These are phyloP conservation scores for Dillenia suffruticosa DNA, from an alignment of 164 flowering plant genomes.

Conservation along the genomic window DNA sequence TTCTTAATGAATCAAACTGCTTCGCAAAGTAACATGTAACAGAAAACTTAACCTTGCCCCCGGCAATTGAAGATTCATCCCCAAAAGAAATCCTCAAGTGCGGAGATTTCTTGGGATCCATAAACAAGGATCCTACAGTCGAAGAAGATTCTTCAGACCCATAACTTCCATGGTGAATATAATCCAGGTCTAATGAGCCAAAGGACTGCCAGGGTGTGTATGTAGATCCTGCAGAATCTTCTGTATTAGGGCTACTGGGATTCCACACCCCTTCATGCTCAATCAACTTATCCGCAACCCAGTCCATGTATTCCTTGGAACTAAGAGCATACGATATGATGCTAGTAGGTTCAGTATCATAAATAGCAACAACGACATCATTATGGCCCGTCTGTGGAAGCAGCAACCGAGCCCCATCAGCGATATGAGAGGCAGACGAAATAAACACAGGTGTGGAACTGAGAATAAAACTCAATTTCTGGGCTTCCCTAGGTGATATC, in stretches of 20 bases:
- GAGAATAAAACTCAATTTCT: slow-evolving; percentile 36
- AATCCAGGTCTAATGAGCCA: slow-evolving; percentile 60
- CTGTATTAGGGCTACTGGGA: slow-evolving; percentile 20
- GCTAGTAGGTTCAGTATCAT: slow-evolving; percentile 90
- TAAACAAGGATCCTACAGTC: slow-evolving; percentile 31
- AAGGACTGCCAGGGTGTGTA: slow-evolving; percentile 57
- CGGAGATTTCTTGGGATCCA: slow-evolving; percentile 56
- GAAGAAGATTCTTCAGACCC: slow-evolving; percentile 61
- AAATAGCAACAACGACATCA: slow-evolving; percentile 74
- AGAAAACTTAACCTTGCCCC: slow-evolving; percentile 60
- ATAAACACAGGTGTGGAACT: slow-evolving; percentile 43
- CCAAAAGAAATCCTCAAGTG: slow-evolving; percentile 62
- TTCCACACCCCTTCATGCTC: slow-evolving; percentile 33
- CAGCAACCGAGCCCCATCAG: slow-evolving; percentile 61
- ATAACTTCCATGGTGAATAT: slow-evolving; percentile 44
- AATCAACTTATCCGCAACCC: slow-evolving; percentile 43
- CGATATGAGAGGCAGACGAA: slow-evolving; percentile 46
- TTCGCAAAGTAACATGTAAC: slow-evolving; percentile 76
- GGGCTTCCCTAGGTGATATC: slow-evolving; percentile 42
- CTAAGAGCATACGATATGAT: slow-evolving; percentile 84
- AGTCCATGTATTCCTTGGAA: slow-evolving; percentile 67
- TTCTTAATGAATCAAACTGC: slow-evolving; percentile 67
- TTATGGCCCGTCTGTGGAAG: slow-evolving; percentile 46
- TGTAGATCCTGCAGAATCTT: slow-evolving; percentile 29
- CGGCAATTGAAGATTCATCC: slow-evolving; percentile 46